Conservation (phyloP, 345 rosid species). For the Acer yangbiense region DNA sequence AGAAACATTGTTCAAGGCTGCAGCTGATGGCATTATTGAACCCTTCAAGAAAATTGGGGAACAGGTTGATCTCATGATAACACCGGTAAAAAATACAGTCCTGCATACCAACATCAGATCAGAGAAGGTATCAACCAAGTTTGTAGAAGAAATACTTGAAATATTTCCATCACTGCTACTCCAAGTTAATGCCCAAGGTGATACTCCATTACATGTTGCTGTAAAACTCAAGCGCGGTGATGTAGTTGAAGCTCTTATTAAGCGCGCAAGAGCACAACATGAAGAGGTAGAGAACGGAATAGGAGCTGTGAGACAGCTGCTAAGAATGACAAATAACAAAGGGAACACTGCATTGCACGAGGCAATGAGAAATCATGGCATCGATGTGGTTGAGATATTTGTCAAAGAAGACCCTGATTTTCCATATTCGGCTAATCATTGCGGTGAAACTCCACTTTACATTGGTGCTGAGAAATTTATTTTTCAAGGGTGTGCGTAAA, state of each 20-base stretch:
- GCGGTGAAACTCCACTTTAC: no score
- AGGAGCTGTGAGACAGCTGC: background rate
- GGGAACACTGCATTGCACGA: constrained; percentile 12
- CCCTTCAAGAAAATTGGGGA: background rate
- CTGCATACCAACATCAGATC: no score
- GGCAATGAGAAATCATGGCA: background rate
- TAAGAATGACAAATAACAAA: background rate
- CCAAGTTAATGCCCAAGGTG: no score
- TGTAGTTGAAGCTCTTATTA: no score
- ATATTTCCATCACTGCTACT: no score
- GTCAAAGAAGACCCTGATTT: background rate
- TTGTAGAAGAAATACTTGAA: no score
- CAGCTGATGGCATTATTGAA: background rate
- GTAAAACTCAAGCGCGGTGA: no score
- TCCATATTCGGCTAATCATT: no score
- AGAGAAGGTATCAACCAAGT: no score
- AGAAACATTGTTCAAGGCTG: background rate
- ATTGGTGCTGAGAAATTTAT: no score
- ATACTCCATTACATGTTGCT: background rate
- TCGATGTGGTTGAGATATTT: background rate
- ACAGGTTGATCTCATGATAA: background rate
- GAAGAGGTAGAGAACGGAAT: background rate
- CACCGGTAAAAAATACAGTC: background rate
- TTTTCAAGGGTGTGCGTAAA: no score
- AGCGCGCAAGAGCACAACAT: background rate